These are phyloP conservation scores for Auricularia auricula-judae DNA, from an alignment of 768 basidiomycete genomes.

Conservation along the genomic window DNA sequence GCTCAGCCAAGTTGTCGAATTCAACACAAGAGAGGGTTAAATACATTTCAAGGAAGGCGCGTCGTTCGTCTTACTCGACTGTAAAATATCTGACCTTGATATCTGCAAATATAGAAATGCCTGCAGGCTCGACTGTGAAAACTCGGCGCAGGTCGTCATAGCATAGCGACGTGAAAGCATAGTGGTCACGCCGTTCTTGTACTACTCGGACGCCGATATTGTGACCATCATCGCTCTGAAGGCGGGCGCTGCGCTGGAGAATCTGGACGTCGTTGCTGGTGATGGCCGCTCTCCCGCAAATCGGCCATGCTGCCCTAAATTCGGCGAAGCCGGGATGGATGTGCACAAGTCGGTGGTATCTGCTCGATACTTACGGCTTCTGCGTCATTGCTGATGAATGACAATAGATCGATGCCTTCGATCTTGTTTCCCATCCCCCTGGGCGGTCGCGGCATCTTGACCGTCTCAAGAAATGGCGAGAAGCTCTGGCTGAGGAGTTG, in stretches of 20 bases:
- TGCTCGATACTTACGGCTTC: neutral
- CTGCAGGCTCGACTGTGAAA: constrained; percentile 91
- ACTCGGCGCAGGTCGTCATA: constrained; percentile 87
- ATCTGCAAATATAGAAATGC: constrained; percentile 53
- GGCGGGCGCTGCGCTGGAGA: constrained; percentile 49
- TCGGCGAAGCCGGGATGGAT: constrained; percentile 96
- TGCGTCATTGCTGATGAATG: neutral
- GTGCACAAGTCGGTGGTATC: constrained; percentile 68
- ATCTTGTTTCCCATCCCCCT: constrained; percentile 78
- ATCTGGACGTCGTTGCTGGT: constrained; percentile 72
- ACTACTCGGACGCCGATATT: constrained; percentile 69
- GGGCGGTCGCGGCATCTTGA: constrained; percentile 77
- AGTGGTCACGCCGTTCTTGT: constrained; percentile 80
- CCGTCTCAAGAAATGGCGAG: constrained; percentile 61
- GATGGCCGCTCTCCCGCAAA: constrained; percentile 63
- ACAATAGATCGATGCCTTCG: constrained; percentile 74
- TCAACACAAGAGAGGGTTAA: constrained; percentile 89
- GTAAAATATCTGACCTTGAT: neutral
- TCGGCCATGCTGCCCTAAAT: constrained; percentile 93
- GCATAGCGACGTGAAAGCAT: constrained; percentile 81
- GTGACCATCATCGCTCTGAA: constrained; percentile 64
- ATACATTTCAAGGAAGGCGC: constrained; percentile 82
- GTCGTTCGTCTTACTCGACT: constrained; percentile 1
- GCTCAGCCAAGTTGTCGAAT: constrained; percentile 88
- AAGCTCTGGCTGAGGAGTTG: constrained; percentile 72